Evolutionary conservation across 2,329 filamentous ascomycete genomes (phyloP), one percentile per base, ranked within the genome.

Genomic region (Phaeomoniella chlamydospora): DNA sequence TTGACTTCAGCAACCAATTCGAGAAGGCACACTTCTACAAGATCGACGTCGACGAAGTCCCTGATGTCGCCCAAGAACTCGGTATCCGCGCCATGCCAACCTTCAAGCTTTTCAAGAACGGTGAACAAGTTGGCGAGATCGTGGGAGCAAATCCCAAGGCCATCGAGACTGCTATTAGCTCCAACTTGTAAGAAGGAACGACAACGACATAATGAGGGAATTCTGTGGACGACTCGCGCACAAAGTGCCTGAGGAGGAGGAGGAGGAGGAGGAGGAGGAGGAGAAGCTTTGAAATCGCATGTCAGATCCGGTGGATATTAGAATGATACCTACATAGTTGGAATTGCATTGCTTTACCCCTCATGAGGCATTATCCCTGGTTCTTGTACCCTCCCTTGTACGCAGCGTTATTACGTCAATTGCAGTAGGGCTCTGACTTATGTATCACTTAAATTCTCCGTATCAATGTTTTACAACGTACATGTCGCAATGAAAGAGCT

Each of bases 41-140:
- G 72, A 67, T 94, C 54, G 86, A 96, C 58, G 86, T 94, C 49
- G 87, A 94, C 58, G 68, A 85, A 45, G 65, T 88, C 29, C 66
- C 77, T 46, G 76, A 82, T 1, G 70, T 94, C 34, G 76, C 82
- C 18, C 70, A 78, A 50, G 75, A 90, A 54, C 75, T 90, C 43
- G 74, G 74, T 44, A 73, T 96, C 57, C 76, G 82, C 49, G 86
- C 87, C 55, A 94, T 96, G 86, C 87, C 88, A 38, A 92, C 85
- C 17, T 94, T 96, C 65, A 52, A 81, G 38, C 58, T 92, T 52
- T 94, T 86, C 74, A 82, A 85, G 70, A 60, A 77, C 47, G 85
- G 81, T 45, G 57, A 83, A 57, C 80, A 82, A 67, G 59, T 76
- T 22, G 67, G 62, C 31, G 78, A 84, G 61, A 62, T 94, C 39